A percentile compares a stretch with the other conserved stretches of the same genome.
Evolutionary conservation across 352 stramenopile species (phyloP).

Genomic region (Pythium dissotocum): DNA sequence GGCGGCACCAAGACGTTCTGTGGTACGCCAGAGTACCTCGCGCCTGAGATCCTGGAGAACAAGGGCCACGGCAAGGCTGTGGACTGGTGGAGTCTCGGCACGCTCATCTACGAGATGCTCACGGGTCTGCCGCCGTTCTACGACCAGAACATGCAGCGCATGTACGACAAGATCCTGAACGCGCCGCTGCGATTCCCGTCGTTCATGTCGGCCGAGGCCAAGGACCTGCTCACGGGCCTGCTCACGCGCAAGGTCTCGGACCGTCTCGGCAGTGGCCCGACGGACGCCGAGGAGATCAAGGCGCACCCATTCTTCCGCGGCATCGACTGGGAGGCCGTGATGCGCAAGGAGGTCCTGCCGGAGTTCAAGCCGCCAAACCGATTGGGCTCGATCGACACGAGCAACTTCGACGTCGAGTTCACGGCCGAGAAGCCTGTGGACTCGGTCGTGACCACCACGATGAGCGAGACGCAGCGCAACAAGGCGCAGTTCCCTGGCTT

Average conservation of each 20-base stretch:
- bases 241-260: slow-evolving; percentile 87
- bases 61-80: slow-evolving; percentile 91
- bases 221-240: slow-evolving; percentile 81
- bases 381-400: slow-evolving; percentile 90
- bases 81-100: slow-evolving; percentile 92
- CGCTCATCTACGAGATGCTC: slow-evolving; percentile 95
- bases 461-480: slow-evolving; percentile 89
- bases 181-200: slow-evolving; percentile 85
- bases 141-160: slow-evolving; percentile 93
- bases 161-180: slow-evolving; percentile 95
- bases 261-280: slow-evolving; percentile 84
- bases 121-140: slow-evolving; percentile 92
- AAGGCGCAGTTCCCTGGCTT: slow-evolving; percentile 91
- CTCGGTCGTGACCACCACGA: slow-evolving; percentile 89
- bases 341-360: slow-evolving; percentile 85
- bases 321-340: slow-evolving; percentile 91
- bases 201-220: slow-evolving; percentile 91
- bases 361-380: slow-evolving; percentile 92
- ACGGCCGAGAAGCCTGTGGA: slow-evolving; percentile 90
- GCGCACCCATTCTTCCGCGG: slow-evolving; percentile 91
- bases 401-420: slow-evolving; percentile 95
- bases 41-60: slow-evolving; percentile 94
- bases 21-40: slow-evolving; percentile 94
- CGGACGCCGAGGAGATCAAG: slow-evolving; percentile 93
- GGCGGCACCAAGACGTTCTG: slow-evolving; percentile 92